These are phyloP conservation scores for Penicillium samsonianum DNA, from an alignment of 495 filamentous ascomycete genomes.

Conservation along the genomic window DNA sequence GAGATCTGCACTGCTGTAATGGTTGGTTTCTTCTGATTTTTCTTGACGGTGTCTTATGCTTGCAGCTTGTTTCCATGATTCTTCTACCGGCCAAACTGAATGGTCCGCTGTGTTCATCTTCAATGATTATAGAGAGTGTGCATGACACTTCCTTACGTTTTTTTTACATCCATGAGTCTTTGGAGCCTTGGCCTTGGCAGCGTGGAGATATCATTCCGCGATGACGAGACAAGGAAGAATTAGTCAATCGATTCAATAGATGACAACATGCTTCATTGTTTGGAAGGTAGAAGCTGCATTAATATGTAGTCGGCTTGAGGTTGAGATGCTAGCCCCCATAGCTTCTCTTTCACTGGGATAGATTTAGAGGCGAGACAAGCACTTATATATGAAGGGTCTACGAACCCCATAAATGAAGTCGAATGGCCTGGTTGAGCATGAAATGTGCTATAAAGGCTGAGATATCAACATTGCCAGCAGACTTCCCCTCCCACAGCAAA, in stretches of 20 bases:
- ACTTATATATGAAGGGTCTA: no score
- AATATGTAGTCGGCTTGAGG: background rate
- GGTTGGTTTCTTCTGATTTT: conserved; percentile 23
- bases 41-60: conserved; percentile 10
- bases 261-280: conserved; percentile 9
- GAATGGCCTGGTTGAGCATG: no score
- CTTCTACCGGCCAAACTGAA: background rate
- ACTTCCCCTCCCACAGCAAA: no score
- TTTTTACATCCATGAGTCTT: conserved; percentile 11
- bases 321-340: background rate
- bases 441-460: no score
- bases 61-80: conserved; percentile 4
- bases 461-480: no score
- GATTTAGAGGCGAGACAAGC: background rate
- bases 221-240: conserved; percentile 4
- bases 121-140: conserved; percentile 13
- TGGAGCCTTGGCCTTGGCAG: conserved; percentile 2
- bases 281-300: background rate
- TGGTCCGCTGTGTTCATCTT: conserved; percentile 10
- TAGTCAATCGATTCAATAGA: conserved; percentile 29
- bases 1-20: conserved; percentile 35
- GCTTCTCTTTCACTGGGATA: background rate
- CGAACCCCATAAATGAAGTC: no score
- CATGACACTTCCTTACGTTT: conserved; percentile 9
- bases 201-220: conserved; percentile 12